Evolutionary conservation across 257 asterid genomes (phyloP).

Genomic region (Henckelia pumila): DNA sequence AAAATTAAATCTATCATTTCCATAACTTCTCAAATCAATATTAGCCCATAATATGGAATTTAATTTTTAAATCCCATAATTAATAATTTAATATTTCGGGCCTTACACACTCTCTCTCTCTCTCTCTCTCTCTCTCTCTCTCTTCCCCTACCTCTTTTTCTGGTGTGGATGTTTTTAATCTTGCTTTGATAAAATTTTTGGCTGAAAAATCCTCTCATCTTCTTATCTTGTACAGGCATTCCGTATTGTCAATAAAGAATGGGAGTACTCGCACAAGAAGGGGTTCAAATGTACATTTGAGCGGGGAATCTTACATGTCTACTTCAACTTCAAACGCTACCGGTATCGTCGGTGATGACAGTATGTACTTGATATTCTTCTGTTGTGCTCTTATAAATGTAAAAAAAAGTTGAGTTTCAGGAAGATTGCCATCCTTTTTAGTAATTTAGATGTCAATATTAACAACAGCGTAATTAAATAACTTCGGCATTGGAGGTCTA

Average conservation of each 20-base stretch:
- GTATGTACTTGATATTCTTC: neutral
- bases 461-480: too few relatives aligned
- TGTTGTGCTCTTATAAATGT: neutral
- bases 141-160: neutral
- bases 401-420: neutral
- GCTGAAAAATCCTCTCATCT: neutral
- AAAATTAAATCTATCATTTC: too few relatives aligned
- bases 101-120: too few relatives aligned
- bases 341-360: constrained; percentile 66
- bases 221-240: constrained; percentile 46
- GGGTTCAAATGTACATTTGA: constrained; percentile 85
- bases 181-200: neutral
- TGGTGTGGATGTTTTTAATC: neutral
- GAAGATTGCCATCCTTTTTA: neutral
- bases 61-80: too few relatives aligned
- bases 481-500: neutral
- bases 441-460: too few relatives aligned
- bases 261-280: constrained; percentile 86
- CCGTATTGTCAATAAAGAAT: constrained; percentile 76
- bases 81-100: too few relatives aligned
- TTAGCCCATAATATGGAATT: too few relatives aligned
- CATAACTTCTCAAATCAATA: too few relatives aligned
- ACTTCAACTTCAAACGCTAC: constrained; percentile 85
- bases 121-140: too few relatives aligned
- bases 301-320: constrained; percentile 69